Evolutionary conservation across 345 rosid species (phyloP).

Genomic region (Ceriops zippeliana): DNA sequence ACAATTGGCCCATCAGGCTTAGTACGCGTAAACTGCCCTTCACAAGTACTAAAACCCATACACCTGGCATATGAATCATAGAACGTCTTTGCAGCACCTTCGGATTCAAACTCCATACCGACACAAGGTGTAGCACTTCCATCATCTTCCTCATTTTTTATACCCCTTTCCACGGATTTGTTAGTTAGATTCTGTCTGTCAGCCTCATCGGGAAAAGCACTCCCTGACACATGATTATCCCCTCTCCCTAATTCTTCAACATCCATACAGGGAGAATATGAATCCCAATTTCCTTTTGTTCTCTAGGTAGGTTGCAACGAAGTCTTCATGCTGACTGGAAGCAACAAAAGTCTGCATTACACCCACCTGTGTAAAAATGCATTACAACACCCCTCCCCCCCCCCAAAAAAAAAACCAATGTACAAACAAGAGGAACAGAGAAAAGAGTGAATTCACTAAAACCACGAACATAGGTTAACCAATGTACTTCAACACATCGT

Average conservation of each 20-base stretch:
- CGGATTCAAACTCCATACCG: conserved; percentile 62
- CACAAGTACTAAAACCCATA: conserved; percentile 46
- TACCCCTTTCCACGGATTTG: conserved; percentile 24
- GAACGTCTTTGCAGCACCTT: conserved; percentile 45
- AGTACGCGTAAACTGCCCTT: conserved; percentile 50
- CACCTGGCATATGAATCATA: conserved; percentile 50
- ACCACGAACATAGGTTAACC: too few species aligned
- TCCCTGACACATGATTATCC: conserved; percentile 6
- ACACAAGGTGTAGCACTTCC: conserved; percentile 30
- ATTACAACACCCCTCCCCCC: too few species aligned
- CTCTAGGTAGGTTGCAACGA: conserved; percentile 11
- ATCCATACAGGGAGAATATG: conserved; percentile 25
- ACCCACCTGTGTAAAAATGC: conserved; percentile 4
- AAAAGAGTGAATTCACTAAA: too few species aligned
- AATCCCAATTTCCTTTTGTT: background rate
- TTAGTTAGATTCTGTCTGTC: conserved; percentile 20
- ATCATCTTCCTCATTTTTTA: conserved; percentile 27
- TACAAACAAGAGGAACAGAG: too few species aligned
- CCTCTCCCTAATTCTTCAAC: conserved; percentile 26
- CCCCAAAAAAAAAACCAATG: too few species aligned
- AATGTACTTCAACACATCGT: too few species aligned
- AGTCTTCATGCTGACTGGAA: conserved; percentile 17
- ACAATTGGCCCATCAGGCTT: conserved; percentile 62
- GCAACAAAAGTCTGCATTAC: conserved; percentile 1
- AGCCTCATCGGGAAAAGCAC: conserved; percentile 14